These are phyloP conservation scores for Pichia eremophila DNA, from an alignment of 805 yeast genomes.

Conservation along the genomic window DNA sequence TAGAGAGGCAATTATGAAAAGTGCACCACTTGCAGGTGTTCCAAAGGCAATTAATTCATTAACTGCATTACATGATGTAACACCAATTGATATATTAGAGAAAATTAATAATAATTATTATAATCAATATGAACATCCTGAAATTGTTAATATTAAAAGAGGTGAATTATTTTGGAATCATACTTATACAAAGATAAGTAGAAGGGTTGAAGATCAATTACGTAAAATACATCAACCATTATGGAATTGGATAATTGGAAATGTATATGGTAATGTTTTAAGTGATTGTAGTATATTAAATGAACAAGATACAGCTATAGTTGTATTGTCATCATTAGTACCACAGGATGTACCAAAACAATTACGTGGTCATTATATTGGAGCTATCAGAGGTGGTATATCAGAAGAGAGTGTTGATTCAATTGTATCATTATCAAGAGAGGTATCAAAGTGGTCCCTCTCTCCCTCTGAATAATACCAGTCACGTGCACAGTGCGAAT, in stretches of 20 bases:
- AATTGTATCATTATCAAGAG: background rate
- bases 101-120: too few relatives aligned
- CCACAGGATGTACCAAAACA: conserved; percentile 95
- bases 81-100: conserved; percentile 35
- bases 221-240: conserved; percentile 75
- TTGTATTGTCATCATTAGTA: conserved; percentile 68
- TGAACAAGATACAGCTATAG: conserved; percentile 65
- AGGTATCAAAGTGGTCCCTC: conserved; percentile 52
- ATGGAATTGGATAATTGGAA: conserved; percentile 60
- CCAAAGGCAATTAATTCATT: conserved; percentile 81
- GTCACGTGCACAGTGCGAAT: conserved; percentile 35
- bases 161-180: conserved; percentile 66
- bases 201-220: conserved; percentile 60
- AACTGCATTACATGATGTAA: conserved; percentile 49
- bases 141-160: conserved; percentile 22
- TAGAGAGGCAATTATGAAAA: conserved; percentile 70
- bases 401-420: conserved; percentile 45
- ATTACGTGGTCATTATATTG: conserved; percentile 80
- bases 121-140: background rate
- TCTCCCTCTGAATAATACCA: too few relatives aligned
- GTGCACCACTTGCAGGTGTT: conserved; percentile 71
- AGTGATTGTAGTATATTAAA: conserved; percentile 55
- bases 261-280: conserved; percentile 71
- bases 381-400: conserved; percentile 76
- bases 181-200: conserved; percentile 67